Conservation (phyloP, 768 basidiomycete species). For the Clitopilus hobsonii region DNA sequence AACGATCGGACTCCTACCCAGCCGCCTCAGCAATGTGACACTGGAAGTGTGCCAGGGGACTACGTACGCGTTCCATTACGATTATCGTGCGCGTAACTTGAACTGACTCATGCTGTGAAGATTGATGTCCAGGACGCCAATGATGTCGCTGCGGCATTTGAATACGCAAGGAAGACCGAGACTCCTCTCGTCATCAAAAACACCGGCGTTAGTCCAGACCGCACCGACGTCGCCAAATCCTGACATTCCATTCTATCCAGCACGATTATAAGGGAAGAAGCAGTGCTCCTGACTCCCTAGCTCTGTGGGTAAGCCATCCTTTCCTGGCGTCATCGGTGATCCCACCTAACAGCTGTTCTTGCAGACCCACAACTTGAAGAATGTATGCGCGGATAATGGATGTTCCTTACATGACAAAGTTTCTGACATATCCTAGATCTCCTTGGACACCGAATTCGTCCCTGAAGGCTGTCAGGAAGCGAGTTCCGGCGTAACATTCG, state of each 20-base stretch:
- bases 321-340: background rate
- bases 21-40: slow-evolving; percentile 24
- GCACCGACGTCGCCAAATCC: background rate
- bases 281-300: slow-evolving; percentile 36
- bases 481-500: slow-evolving; percentile 28
- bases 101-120: slow-evolving; percentile 17
- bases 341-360: background rate
- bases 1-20: slow-evolving; percentile 18
- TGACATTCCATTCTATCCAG: slow-evolving; percentile 15
- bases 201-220: slow-evolving; percentile 36
- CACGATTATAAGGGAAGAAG: slow-evolving; percentile 48
- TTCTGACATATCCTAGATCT: slow-evolving; percentile 23
- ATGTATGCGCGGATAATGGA: slow-evolving; percentile 17
- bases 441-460: slow-evolving; percentile 26
- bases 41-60: slow-evolving; percentile 32
- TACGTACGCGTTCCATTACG: slow-evolving; percentile 25
- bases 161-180: slow-evolving; percentile 31
- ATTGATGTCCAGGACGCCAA: slow-evolving; percentile 34
- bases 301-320: slow-evolving; percentile 39
- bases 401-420: background rate
- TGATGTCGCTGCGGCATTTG: slow-evolving; percentile 40
- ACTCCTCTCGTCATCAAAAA: slow-evolving; percentile 47
- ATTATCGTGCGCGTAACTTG: background rate
- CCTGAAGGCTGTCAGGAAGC: slow-evolving; percentile 28
- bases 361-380: slow-evolving; percentile 37